phyloP scores from a whole-genome alignment of 83 land plant genomes.

The Picea abies region DNA sequence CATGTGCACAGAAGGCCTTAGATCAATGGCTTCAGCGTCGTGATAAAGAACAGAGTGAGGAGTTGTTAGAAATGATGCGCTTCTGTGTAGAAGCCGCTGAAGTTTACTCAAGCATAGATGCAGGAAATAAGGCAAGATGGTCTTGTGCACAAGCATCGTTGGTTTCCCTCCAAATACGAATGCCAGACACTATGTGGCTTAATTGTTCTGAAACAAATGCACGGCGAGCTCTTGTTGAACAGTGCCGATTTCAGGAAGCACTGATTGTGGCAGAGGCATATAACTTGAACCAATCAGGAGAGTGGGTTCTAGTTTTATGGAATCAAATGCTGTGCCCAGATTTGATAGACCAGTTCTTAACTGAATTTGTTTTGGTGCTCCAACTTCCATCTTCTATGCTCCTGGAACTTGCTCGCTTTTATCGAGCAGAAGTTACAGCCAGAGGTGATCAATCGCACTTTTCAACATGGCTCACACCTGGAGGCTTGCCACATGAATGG shows the following conservation, averaged over 20 bases:
- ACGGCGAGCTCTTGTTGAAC: conserved; percentile 81
- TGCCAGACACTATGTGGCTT: conserved; percentile 87
- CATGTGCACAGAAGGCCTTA: conserved; percentile 59
- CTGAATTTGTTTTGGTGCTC: conserved; percentile 91
- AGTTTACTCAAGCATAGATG: conserved; percentile 84
- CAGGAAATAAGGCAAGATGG: conserved; percentile 78
- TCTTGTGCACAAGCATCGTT: conserved; percentile 94
- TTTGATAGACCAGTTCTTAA: conserved; percentile 73
- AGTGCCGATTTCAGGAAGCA: conserved; percentile 92
- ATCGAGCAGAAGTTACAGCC: conserved; percentile 84
- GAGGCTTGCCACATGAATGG: conserved; percentile 87
- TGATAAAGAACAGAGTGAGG: conserved; percentile 79
- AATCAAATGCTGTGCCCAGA: conserved; percentile 90
- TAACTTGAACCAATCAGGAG: conserved; percentile 79
- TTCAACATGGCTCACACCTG: conserved; percentile 86
- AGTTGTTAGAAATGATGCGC: conserved; percentile 86
- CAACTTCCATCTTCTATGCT: conserved; percentile 86
- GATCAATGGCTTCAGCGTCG: conserved; percentile 50
- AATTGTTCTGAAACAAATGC: conserved; percentile 86
- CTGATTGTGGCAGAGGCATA: conserved; percentile 99
- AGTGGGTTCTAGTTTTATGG: conserved; percentile 96
- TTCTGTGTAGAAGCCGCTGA: conserved; percentile 92
- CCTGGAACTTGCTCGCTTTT: conserved; percentile 79
- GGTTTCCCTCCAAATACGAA: conserved; percentile 89
- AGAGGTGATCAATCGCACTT: conserved; percentile 87